Percentiles rank a stretch among this genome's conserved stretches.
Conservation (phyloP, 768 basidiomycete genomes). For the Mycena olivaceomarginata region DNA sequence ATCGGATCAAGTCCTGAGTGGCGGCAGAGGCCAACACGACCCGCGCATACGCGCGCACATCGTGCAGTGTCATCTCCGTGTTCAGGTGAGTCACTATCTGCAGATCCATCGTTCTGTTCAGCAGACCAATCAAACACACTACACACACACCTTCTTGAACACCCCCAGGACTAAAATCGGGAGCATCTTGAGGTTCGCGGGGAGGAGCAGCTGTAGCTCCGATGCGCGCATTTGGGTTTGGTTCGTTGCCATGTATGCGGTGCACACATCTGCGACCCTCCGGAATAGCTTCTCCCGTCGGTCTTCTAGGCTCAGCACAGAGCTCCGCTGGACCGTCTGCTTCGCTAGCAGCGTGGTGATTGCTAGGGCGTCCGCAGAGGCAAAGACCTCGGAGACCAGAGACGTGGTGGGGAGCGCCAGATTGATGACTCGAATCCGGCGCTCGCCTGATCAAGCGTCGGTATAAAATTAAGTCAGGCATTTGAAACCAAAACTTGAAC, state of each 20-base stretch:
- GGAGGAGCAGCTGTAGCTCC: slow-evolving; percentile 60
- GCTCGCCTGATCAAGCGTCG: slow-evolving; percentile 59
- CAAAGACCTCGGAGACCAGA: slow-evolving; percentile 74
- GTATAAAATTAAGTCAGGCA: neutral
- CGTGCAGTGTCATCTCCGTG: slow-evolving; percentile 64
- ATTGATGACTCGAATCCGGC: slow-evolving; percentile 78
- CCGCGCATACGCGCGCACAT: slow-evolving; percentile 70
- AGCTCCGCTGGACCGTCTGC: slow-evolving; percentile 76
- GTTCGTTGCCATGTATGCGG: slow-evolving; percentile 62
- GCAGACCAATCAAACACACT: no score
- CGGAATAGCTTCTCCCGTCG: slow-evolving; percentile 73
- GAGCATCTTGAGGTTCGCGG: slow-evolving; percentile 69
- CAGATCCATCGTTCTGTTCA: neutral
- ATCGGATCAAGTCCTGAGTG: slow-evolving; percentile 66
- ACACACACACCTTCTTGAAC: slow-evolving; percentile 64
- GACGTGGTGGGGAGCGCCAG: slow-evolving; percentile 76
- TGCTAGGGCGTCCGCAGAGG: slow-evolving; percentile 74
- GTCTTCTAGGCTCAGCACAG: slow-evolving; percentile 74
- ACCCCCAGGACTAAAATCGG: slow-evolving; percentile 68
- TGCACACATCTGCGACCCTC: slow-evolving; percentile 70
- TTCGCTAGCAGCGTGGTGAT: slow-evolving; percentile 73
- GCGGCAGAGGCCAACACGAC: slow-evolving; percentile 67
- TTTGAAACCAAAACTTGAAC: neutral
- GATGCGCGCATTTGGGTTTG: slow-evolving; percentile 50
- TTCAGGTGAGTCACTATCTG: slow-evolving; percentile 68